Conservation (phyloP, 306 rosid genomes). For the Begonia peltatifolia region DNA sequence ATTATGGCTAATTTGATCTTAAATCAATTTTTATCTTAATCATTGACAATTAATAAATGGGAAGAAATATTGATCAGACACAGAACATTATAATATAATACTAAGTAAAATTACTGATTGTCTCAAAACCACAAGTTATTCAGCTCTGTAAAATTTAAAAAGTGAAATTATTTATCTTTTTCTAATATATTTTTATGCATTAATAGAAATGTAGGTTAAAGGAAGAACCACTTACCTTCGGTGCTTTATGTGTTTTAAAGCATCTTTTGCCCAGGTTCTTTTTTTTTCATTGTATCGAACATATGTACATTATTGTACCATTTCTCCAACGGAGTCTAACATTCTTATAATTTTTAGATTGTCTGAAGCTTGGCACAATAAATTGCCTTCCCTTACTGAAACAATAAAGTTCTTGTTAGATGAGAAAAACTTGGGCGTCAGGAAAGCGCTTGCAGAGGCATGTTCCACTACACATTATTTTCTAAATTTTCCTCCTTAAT, state of each 20-base stretch:
- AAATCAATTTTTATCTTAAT: no score
- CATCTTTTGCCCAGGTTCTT: slow-evolving; percentile 89
- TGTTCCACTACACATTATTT: neutral
- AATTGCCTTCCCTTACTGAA: slow-evolving; percentile 64
- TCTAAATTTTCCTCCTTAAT: neutral
- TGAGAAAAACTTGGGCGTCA: slow-evolving; percentile 62
- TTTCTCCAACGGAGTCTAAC: slow-evolving; percentile 18
- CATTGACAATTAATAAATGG: no score
- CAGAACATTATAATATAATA: no score
- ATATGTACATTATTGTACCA: slow-evolving; percentile 5
- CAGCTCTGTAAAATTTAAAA: no score
- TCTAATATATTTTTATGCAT: slow-evolving; percentile 8
- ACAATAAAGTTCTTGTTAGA: slow-evolving; percentile 71
- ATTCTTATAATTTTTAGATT: slow-evolving; percentile 35
- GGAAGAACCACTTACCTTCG: slow-evolving; percentile 75
- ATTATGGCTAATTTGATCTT: no score
- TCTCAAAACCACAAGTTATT: no score
- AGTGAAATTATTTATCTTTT: slow-evolving; percentile 1
- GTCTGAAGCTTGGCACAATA: slow-evolving; percentile 84
- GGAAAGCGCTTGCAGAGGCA: slow-evolving; percentile 83
- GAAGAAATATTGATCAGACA: no score
- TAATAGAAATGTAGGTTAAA: slow-evolving; percentile 78
- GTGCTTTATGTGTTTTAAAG: slow-evolving; percentile 74
- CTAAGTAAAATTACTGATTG: no score
- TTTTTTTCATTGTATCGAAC: neutral